Percentiles rank a stretch among this genome's conserved stretches.
Conservation (phyloP, 768 basidiomycete genomes). For the Lactifluus volemus region DNA sequence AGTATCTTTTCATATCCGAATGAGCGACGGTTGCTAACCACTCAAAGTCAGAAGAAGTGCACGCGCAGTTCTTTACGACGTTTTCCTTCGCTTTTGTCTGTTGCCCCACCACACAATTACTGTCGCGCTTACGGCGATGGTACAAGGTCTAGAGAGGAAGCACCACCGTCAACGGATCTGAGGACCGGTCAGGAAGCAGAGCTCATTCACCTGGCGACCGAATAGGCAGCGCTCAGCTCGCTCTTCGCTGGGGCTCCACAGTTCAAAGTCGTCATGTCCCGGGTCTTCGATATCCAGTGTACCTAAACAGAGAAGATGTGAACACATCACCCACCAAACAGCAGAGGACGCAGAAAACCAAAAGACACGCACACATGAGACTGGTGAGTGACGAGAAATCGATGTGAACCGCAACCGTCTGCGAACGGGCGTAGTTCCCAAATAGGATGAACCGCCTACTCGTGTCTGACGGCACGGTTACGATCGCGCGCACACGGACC, state of each 20-base stretch:
- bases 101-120: conserved; percentile 79
- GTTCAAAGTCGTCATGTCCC: conserved; percentile 84
- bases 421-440: conserved; percentile 45
- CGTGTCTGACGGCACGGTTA: conserved; percentile 86
- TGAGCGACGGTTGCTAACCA: conserved; percentile 48
- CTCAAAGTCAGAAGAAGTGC: conserved; percentile 76
- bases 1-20: neutral
- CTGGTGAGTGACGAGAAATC: conserved; percentile 79
- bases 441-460: conserved; percentile 86
- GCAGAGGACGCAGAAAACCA: neutral
- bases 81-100: conserved; percentile 43
- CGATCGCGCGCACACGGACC: conserved; percentile 65
- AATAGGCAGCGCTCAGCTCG: conserved; percentile 87
- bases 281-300: conserved; percentile 60
- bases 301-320: conserved; percentile 38
- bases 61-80: conserved; percentile 64
- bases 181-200: no score
- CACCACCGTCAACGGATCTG: neutral
- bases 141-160: conserved; percentile 63
- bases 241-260: conserved; percentile 92
- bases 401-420: conserved; percentile 68
- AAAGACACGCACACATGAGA: conserved; percentile 54
- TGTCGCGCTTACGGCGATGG: conserved; percentile 73
- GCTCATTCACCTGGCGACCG: conserved; percentile 63
- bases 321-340: neutral